A percentile compares a stretch with the other conserved stretches of the same genome.
phyloP scores from a whole-genome alignment of 1,284 basidiomycete species.

The Ceratobasidium papillatum region DNA sequence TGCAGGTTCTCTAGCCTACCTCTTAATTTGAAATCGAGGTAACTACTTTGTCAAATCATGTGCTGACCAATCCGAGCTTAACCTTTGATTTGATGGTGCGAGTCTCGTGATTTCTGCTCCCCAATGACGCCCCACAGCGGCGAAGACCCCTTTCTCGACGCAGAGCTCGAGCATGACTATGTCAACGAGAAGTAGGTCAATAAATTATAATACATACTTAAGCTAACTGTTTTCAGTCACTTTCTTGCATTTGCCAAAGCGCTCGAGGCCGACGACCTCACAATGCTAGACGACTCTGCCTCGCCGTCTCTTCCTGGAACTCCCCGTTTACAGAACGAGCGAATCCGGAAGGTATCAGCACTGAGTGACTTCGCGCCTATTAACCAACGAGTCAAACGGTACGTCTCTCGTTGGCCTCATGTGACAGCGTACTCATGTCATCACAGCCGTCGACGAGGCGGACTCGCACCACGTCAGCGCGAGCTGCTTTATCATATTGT shows the following conservation, averaged over 20 bases:
- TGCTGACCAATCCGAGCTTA: neutral
- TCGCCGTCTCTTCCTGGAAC: conserved; percentile 53
- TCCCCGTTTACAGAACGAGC: conserved; percentile 49
- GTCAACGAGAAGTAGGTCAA: conserved; percentile 70
- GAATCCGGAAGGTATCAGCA: conserved; percentile 81
- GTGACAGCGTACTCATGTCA: conserved; percentile 9
- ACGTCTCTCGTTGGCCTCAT: conserved; percentile 47
- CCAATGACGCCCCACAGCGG: conserved; percentile 22
- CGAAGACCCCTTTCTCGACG: conserved; percentile 29
- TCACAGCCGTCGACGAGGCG: conserved; percentile 34
- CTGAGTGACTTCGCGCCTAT: conserved; percentile 94
- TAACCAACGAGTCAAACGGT: conserved; percentile 80
- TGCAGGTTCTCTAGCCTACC: too few species aligned
- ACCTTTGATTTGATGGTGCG: neutral
- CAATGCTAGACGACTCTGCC: conserved; percentile 55
- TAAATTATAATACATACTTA: neutral
- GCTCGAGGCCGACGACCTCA: conserved; percentile 65
- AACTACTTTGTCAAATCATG: neutral
- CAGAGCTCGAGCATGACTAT: conserved; percentile 57
- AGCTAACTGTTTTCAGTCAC: conserved; percentile 60
- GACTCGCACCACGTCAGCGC: conserved; percentile 51
- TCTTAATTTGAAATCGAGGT: too few species aligned
- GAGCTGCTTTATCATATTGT: conserved; percentile 84
- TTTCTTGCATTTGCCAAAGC: conserved; percentile 76
- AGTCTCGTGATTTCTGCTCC: conserved; percentile 14